These are phyloP conservation scores for Scheffersomyces cryptocercus DNA, from an alignment of 1,139 yeast species.

Conservation along the genomic window DNA sequence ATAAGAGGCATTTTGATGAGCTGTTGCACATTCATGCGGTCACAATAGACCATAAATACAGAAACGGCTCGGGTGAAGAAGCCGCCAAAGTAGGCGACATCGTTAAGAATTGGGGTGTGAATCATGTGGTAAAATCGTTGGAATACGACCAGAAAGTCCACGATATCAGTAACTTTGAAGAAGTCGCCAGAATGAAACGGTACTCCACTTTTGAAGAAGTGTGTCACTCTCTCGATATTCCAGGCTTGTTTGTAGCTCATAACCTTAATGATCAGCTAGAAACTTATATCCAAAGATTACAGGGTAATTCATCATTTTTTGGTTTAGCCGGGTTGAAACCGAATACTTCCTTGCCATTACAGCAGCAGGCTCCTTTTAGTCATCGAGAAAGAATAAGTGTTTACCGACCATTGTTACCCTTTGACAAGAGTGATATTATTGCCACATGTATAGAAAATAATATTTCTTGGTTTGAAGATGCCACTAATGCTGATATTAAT, in stretches of 20 bases:
- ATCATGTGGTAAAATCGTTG: constrained; percentile 39
- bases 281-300: constrained; percentile 60
- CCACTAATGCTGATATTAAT: constrained; percentile 54
- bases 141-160: constrained; percentile 27
- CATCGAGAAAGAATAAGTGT: constrained; percentile 19
- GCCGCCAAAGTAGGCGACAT: constrained; percentile 41
- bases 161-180: constrained; percentile 48
- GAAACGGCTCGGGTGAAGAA: constrained; percentile 50
- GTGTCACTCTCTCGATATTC: constrained; percentile 30
- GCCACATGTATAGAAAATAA: constrained; percentile 42
- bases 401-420: constrained; percentile 56
- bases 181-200: constrained; percentile 56
- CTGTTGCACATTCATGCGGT: constrained; percentile 43
- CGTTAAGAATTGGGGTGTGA: constrained; percentile 39
- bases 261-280: constrained; percentile 73
- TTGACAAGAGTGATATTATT: constrained; percentile 45
- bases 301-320: constrained; percentile 54
- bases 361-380: constrained; percentile 11
- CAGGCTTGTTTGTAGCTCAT: constrained; percentile 60
- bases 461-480: constrained; percentile 68
- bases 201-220: constrained; percentile 41
- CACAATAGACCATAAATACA: constrained; percentile 59
- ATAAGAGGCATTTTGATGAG: constrained; percentile 22
- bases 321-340: constrained; percentile 53
- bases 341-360: constrained; percentile 27